Evolutionary conservation across 495 filamentous ascomycete species (phyloP), one percentile per base, ranked within the genome.

Genomic region (Corynascus novoguineensis): DNA sequence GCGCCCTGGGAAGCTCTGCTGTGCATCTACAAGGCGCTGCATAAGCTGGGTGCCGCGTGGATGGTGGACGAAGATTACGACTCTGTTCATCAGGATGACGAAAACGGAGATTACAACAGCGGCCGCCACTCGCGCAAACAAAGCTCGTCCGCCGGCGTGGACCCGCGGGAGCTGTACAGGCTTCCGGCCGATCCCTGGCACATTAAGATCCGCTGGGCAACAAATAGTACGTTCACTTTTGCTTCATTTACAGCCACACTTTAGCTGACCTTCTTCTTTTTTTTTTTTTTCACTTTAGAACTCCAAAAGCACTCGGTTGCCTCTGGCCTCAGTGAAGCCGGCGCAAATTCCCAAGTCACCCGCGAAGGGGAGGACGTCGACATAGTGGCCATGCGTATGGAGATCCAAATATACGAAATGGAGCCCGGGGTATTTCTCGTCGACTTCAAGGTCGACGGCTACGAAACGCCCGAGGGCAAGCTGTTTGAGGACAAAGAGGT

Each of bases 401-500:
- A 93, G 51, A 95, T 98, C 55, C 93, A 98, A 69, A 84, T 98
- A 28, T 98, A 98, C 69, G 88, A 92, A 64, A 86, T 98, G 71
- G 93, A 98, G 70, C 83, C 84, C 37, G 87, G 88, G 54, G 92
- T 91, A 61, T 98, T 92, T 71, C 86, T 97, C 60, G 93, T 98
- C 25, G 93, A 98, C 69, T 97, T 98, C 80, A 97, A 95, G 67
- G 96, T 93, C 66, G 90, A 92, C n/a, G 93, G 93, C 7, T 98
- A 98, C 70, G 93, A 98, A 71, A 87, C 88, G 35, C 62, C 72
- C 3, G 74, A 81, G 12, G 81, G 82, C 21, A 76, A 73, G 53
- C 67, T 82, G 44, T 68, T 82, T 22, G 80, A 85, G 59, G 86
- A 88, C 68, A 89, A 90, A 78, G 83, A 85, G 54, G 85, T 86